phyloP scores from a whole-genome alignment of 2,329 filamentous ascomycete genomes.

The Periconia macrospinosa region DNA sequence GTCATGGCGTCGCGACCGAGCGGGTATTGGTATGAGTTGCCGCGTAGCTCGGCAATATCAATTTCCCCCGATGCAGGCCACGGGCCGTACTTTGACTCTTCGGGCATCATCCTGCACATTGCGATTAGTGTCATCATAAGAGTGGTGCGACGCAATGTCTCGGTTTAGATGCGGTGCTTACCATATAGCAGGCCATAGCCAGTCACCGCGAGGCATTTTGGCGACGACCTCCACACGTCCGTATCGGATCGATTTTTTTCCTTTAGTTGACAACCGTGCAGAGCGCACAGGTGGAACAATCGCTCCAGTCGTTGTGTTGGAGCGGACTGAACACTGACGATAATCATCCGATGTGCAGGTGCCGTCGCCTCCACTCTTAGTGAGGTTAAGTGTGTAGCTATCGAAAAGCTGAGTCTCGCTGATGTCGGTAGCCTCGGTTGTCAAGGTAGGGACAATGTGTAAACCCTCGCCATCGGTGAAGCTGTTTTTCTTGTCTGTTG shows the following conservation, averaged over 20 bases:
- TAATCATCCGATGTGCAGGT: conserved; percentile 66
- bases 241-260: conserved; percentile 73
- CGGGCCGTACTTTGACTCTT: conserved; percentile 67
- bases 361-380: conserved; percentile 44
- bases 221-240: conserved; percentile 79
- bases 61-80: conserved; percentile 84
- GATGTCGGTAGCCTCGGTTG: conserved; percentile 62
- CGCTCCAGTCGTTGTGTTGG: conserved; percentile 73
- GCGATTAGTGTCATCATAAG: too few species aligned
- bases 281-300: conserved; percentile 77
- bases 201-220: conserved; percentile 74
- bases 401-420: conserved; percentile 68
- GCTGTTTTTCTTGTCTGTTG: conserved; percentile 70
- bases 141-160: conserved; percentile 28
- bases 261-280: conserved; percentile 74
- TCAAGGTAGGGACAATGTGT: conserved; percentile 76
- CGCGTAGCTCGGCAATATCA: conserved; percentile 76
- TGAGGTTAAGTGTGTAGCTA: conserved; percentile 29
- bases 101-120: conserved; percentile 55
- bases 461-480: conserved; percentile 70
- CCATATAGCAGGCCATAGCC: conserved; percentile 87
- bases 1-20: conserved; percentile 75
- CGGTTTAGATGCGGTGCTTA: conserved; percentile 1
- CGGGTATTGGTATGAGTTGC: conserved; percentile 74
- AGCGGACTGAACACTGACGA: conserved; percentile 67